Conservation (phyloP, 2,329 filamentous ascomycete genomes). For the Diatrype stigma region DNA sequence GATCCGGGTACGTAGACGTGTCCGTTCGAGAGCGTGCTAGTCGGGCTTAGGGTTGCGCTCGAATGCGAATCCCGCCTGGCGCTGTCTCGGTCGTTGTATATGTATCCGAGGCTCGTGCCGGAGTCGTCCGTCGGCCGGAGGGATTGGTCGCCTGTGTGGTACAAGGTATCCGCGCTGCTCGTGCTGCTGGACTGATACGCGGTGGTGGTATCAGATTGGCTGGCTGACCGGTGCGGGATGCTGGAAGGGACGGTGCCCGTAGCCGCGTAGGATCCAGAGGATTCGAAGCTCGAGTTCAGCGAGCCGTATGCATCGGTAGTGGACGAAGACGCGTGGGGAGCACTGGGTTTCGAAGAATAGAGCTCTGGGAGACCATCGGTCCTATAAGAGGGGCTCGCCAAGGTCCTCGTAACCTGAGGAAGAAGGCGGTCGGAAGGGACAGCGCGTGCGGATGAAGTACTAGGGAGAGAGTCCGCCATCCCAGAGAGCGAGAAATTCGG, state of each 20-base stretch:
- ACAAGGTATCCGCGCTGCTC: slow-evolving; percentile 13
- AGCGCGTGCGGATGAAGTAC: slow-evolving; percentile 19
- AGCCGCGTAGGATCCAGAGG: slow-evolving; percentile 14
- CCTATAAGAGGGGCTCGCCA: slow-evolving; percentile 29
- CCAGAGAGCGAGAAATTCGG: slow-evolving; percentile 37
- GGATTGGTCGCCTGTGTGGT: slow-evolving; percentile 14
- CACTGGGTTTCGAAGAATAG: slow-evolving; percentile 14
- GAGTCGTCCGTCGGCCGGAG: slow-evolving; percentile 20
- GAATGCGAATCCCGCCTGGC: slow-evolving; percentile 21
- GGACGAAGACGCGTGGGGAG: slow-evolving; percentile 15
- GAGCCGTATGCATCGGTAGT: slow-evolving; percentile 24
- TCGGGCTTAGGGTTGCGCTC: slow-evolving; percentile 17
- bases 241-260: slow-evolving; percentile 12
- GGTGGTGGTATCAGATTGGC: slow-evolving; percentile 11
- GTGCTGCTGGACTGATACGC: slow-evolving; percentile 10
- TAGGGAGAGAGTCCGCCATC: slow-evolving; percentile 37
- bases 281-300: slow-evolving; percentile 20
- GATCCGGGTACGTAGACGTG: slow-evolving; percentile 30
- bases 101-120: slow-evolving; percentile 18
- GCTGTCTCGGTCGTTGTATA: slow-evolving; percentile 22
- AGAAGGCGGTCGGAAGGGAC: slow-evolving; percentile 27
- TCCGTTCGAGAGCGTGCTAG: slow-evolving; percentile 25
- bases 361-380: slow-evolving; percentile 17
- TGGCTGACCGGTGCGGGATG: slow-evolving; percentile 12
- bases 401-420: slow-evolving; percentile 29